Conservation (phyloP, 1,139 yeast species). For the Wickerhamomyces sp. region DNA sequence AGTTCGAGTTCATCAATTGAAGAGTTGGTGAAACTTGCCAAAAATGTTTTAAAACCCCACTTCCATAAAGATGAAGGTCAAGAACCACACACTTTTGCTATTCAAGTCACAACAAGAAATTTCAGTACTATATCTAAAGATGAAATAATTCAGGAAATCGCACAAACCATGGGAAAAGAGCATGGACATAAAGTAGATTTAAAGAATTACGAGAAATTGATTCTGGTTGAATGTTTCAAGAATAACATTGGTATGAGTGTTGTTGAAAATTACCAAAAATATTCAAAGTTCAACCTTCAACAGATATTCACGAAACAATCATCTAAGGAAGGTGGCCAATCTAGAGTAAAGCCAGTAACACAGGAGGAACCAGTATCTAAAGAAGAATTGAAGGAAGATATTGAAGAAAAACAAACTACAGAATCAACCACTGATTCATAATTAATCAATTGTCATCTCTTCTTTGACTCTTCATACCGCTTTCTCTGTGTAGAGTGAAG, state of each 20-base stretch:
- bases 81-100: conserved; percentile 62
- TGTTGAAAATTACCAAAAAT: conserved; percentile 56
- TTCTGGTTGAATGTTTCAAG: conserved; percentile 84
- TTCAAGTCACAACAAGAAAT: conserved; percentile 73
- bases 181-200: conserved; percentile 77
- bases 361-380: not conserved
- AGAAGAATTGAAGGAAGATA: not conserved
- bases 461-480: too few species aligned
- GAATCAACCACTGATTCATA: too few species aligned
- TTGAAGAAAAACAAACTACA: too few species aligned
- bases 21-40: conserved; percentile 56
- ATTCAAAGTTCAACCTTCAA: conserved; percentile 52
- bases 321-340: conserved; percentile 8
- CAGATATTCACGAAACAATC: conserved; percentile 50
- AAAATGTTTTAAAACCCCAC: conserved; percentile 56
- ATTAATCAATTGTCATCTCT: too few species aligned
- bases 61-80: conserved; percentile 53
- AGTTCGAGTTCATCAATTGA: conserved; percentile 72
- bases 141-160: conserved; percentile 66
- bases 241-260: conserved; percentile 79
- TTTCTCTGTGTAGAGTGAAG: too few species aligned
- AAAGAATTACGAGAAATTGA: conserved; percentile 71
- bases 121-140: conserved; percentile 68
- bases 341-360: conserved; percentile 6
- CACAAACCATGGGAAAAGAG: conserved; percentile 64